Base-by-base conservation (phyloP, 1,284 basidiomycete genomes). In the Irpex sp. region DNA sequence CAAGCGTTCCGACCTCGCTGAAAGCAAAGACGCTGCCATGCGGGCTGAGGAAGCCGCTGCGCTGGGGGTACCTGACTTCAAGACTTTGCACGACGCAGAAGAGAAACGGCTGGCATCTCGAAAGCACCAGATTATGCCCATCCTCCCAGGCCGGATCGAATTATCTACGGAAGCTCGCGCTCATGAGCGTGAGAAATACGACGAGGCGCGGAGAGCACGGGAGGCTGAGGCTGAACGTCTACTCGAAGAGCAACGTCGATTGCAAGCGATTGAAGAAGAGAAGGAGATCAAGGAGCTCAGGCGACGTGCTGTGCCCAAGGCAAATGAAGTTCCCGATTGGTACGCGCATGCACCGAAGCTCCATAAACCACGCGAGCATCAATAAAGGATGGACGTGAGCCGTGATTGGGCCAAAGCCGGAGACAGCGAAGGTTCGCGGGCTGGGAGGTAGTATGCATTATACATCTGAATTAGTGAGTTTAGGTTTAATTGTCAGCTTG, bases 261-360 rank as follows among this genome's bases (percentile, higher is more conserved):
- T 75, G 68, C 74, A 76, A 67, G 84, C 79, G 72, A 77, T 79
- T 67, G 78, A 84, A 69, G 86, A 89, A 72, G 82, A 84, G 70
- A 75, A 70, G 70, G 84, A 85, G 76, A 72, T 87, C 61, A 79
- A 70, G 72, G 85, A 84, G 72, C 66, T 86, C 68, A 76, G 89
- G 69, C 83, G 78, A 76, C 81, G 78, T 65, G 81, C 86, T 9
- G 76, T 91, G 56, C 85, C 86, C n/a, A 85, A 79, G 73, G 89
- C 89, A 59, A 80, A 90, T 72, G 83, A 83, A 68, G 80, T 92
- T 19, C 89, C 89, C 7, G 86, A 86, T 66, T 92, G 89, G 89
- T 92, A 92, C 69, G 83, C 80, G 66, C 77, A 82, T 57, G 82
- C 79, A 65, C 86, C 86, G 66, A 86, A 79, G 77, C 68, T 68